Percentiles rank a stretch among this genome's conserved stretches.
Evolutionary conservation across 331 rosid species (phyloP).

Genomic region (Acacia pycnantha): DNA sequence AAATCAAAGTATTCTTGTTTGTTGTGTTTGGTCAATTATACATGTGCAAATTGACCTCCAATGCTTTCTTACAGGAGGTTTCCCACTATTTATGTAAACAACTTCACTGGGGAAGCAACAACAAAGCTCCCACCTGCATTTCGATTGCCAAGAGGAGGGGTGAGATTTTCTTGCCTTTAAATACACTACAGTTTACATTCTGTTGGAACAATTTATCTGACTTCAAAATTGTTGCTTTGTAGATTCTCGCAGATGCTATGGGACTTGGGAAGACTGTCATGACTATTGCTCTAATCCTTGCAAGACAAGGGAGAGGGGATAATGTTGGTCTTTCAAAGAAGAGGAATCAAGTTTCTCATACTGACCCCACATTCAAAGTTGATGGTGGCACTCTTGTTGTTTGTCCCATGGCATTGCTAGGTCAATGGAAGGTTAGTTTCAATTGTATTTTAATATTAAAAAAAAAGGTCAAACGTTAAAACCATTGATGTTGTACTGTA

Average conservation of each 20-base stretch:
- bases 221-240: background rate
- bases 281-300: conserved; percentile 78
- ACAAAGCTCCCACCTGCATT: conserved; percentile 63
- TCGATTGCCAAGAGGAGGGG: conserved; percentile 91
- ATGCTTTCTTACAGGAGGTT: conserved; percentile 50
- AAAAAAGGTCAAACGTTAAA: background rate
- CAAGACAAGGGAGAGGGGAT: conserved; percentile 42
- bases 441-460: background rate
- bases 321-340: conserved; percentile 22
- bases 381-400: conserved; percentile 83
- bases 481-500: background rate
- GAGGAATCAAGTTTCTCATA: conserved; percentile 18
- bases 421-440: conserved; percentile 82
- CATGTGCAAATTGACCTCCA: background rate
- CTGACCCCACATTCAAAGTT: conserved; percentile 19
- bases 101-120: conserved; percentile 78
- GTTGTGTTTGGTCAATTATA: background rate
- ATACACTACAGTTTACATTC: background rate
- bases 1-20: background rate
- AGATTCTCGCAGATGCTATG: conserved; percentile 94
- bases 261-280: conserved; percentile 97
- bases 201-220: background rate
- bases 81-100: conserved; percentile 55
- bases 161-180: conserved; percentile 43
- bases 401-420: conserved; percentile 89